A percentile compares a stretch with the other conserved stretches of the same genome.
Evolutionary conservation across 345 rosid genomes (phyloP).

Genomic region (Iberis pinnata): DNA sequence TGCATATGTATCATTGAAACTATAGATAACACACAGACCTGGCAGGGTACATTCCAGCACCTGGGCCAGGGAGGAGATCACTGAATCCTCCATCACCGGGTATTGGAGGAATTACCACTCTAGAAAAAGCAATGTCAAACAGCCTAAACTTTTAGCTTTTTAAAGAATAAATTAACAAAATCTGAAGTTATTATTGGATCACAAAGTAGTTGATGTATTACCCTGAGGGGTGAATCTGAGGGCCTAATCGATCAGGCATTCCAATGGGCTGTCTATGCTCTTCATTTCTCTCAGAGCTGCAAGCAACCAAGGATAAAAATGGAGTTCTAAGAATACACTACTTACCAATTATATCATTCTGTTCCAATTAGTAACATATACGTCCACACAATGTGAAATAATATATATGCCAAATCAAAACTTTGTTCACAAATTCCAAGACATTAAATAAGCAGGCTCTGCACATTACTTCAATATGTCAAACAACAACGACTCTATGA

Average conservation of each 20-base stretch:
- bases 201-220: conserved; percentile 24
- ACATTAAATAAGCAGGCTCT: not conserved
- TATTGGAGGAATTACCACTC: conserved; percentile 49
- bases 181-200: not conserved
- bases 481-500: not conserved
- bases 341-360: not conserved
- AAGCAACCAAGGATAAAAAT: conserved; percentile 15
- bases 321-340: conserved; percentile 2
- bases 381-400: conserved; percentile 3
- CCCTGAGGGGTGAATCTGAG: conserved; percentile 60
- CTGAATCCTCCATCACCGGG: conserved; percentile 28
- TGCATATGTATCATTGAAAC: not conserved
- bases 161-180: not conserved
- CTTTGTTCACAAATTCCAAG: not conserved
- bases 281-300: conserved; percentile 38
- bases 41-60: conserved; percentile 69
- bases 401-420: not conserved
- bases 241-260: conserved; percentile 32
- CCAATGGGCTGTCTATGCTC: conserved; percentile 22
- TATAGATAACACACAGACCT: conserved; percentile 36
- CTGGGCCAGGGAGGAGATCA: conserved; percentile 64
- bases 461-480: not conserved
- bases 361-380: conserved; percentile 8
- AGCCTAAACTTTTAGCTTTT: not conserved
- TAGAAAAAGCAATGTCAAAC: conserved; percentile 23